phyloP scores from a whole-genome alignment of 148 eudicot genomes.

The Vaccinium myrtillus region DNA sequence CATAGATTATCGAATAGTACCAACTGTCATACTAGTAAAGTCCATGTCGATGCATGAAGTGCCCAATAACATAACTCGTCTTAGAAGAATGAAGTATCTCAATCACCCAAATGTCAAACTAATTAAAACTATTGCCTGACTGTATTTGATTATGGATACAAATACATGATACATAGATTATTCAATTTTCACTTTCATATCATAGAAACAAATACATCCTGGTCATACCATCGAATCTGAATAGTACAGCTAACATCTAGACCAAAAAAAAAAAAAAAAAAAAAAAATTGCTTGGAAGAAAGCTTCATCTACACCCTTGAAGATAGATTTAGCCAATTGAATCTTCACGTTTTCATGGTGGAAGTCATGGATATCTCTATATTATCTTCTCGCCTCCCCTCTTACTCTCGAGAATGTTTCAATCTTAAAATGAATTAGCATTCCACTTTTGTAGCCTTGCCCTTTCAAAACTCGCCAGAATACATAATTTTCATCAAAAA shows the following conservation, averaged over 20 bases:
- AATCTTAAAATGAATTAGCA: no score
- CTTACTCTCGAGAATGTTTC: no score
- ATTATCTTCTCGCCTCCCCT: neutral
- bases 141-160: neutral
- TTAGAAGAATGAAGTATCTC: neutral
- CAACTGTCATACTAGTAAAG: neutral
- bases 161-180: neutral
- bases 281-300: neutral
- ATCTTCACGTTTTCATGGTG: neutral
- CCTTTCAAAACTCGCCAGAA: neutral
- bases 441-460: neutral
- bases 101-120: neutral
- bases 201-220: neutral
- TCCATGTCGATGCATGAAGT: neutral
- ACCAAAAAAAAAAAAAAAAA: no score
- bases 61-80: neutral
- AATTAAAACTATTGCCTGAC: neutral
- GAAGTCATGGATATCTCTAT: neutral
- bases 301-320: neutral
- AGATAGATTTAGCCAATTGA: neutral
- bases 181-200: no score
- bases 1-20: neutral
- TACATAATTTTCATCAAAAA: no score
- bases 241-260: neutral
- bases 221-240: neutral